These are phyloP conservation scores for Neurospora sp. DNA, from an alignment of 495 filamentous ascomycete genomes.

Conservation along the genomic window DNA sequence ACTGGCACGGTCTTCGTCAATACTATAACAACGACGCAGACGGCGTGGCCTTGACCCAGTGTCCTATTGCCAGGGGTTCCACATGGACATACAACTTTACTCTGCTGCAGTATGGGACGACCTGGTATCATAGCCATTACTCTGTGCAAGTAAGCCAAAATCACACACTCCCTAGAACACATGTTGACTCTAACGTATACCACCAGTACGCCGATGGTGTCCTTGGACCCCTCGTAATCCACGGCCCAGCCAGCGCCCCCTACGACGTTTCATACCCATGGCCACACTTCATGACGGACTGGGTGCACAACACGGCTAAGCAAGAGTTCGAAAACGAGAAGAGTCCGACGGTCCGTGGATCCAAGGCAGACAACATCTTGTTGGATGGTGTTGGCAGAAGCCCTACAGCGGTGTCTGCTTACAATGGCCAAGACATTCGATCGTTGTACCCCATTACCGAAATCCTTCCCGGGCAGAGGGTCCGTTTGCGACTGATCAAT, in stretches of 20 bases:
- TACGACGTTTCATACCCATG: constrained; percentile 48
- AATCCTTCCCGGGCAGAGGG: not conserved
- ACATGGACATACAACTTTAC: constrained; percentile 33
- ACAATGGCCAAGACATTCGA: not conserved
- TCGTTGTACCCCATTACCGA: not conserved
- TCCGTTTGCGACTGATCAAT: not conserved
- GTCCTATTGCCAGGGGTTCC: constrained; percentile 33
- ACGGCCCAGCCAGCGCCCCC: constrained; percentile 37
- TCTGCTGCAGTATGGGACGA: constrained; percentile 40
- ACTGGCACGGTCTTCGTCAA: constrained; percentile 44
- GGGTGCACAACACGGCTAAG: constrained; percentile 22
- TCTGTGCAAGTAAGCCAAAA: constrained; percentile 7
- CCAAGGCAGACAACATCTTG: constrained; percentile 16
- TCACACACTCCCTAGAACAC: not conserved
- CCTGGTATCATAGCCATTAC: constrained; percentile 47
- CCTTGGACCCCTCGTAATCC: constrained; percentile 39
- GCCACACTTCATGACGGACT: constrained; percentile 23
- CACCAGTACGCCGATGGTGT: constrained; percentile 38
- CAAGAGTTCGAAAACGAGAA: constrained; percentile 5
- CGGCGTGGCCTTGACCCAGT: constrained; percentile 38
- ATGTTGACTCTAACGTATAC: not conserved
- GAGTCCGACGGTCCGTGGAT: not conserved
- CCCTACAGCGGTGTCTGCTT: not conserved
- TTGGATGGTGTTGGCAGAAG: constrained; percentile 21
- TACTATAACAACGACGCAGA: constrained; percentile 17